Base-by-base conservation (phyloP, 2,329 filamentous ascomycete genomes). In the Raffaelea albimanens region DNA sequence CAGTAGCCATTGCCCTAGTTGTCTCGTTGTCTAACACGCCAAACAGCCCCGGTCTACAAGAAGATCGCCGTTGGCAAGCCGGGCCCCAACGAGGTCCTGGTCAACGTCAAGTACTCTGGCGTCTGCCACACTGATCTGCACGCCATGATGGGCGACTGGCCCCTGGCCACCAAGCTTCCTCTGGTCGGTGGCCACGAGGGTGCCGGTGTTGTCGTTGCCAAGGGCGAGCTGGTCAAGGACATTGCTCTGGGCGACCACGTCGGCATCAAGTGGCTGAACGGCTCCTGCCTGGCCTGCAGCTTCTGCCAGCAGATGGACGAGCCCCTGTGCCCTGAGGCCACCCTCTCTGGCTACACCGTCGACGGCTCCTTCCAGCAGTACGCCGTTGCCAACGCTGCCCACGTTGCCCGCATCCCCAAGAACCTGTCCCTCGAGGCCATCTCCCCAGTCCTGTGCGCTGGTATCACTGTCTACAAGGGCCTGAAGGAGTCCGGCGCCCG, bases 301-400 rank as follows among this genome's bases (percentile, higher is more conserved):
- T 95, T 87, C 76, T 96, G 90, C 72, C 81, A 84, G 61, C 75
- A 81, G 57, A 66, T 78, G 43, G 85, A 95, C 57, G 90, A 96
- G 70, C 83, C 87, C 3, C 82, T 95, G 5, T 97, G 91, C 70
- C 66, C 76, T 16, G 71, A 85, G 50, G 80, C 86, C 22, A 69
- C 76, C 33, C 78, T 95, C 38, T 94, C 88, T 1, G 91, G 91
- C 48, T 95, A 94, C 76, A 94, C 87, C 4, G 88, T 95, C 62
- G 87, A 95, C 63, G 90, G 90, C 29, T 82, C 83, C 39, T 96
- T 96, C 77, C 90, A 96, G 72, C 82, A 95, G 72, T 96, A 95
- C 71, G 80, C 78, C 64, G 79, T 95, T 56, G 89, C 82, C 56
- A 94, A 95, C 67, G 89, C 88, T 16, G 80, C 84, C 18, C 87